Evolutionary conservation across 2,329 filamentous ascomycete species (phyloP).

Genomic region (Sarocladium strictum): DNA sequence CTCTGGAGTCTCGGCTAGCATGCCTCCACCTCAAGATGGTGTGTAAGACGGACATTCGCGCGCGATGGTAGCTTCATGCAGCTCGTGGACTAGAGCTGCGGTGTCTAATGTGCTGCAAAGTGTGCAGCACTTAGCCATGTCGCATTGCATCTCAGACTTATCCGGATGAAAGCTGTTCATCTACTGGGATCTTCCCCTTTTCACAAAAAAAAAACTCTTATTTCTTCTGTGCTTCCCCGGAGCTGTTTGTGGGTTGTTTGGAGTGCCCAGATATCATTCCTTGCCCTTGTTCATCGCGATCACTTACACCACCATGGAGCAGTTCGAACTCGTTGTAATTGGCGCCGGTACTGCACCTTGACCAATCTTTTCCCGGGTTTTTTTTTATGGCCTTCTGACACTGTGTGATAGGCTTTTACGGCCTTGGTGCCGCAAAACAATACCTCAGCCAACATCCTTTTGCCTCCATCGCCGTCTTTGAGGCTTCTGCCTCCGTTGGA

Average conservation of each 20-base stretch:
- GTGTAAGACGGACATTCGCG: too few species aligned
- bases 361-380: too few species aligned
- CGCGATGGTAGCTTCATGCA: too few species aligned
- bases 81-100: too few species aligned
- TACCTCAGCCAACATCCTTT: slow-evolving; percentile 7
- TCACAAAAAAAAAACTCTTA: too few species aligned
- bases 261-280: too few species aligned
- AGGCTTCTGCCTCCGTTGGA: slow-evolving; percentile 10
- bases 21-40: too few species aligned
- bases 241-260: too few species aligned
- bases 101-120: too few species aligned
- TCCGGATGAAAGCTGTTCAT: neutral
- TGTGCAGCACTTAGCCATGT: neutral
- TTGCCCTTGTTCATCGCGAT: neutral
- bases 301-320: slow-evolving; percentile 10
- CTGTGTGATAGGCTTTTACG: slow-evolving; percentile 9
- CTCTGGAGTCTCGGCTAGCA: too few species aligned
- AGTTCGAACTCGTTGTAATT: slow-evolving; percentile 13
- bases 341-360: slow-evolving; percentile 15
- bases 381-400: neutral
- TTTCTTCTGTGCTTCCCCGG: too few species aligned
- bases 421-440: slow-evolving; percentile 12
- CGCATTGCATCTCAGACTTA: neutral
- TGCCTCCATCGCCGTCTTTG: slow-evolving; percentile 11
- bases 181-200: neutral